Percentiles rank a stretch among this genome's conserved stretches.
Evolutionary conservation across 305 asterid genomes (phyloP).

Genomic region (Fraxinus xanthoxyloides): DNA sequence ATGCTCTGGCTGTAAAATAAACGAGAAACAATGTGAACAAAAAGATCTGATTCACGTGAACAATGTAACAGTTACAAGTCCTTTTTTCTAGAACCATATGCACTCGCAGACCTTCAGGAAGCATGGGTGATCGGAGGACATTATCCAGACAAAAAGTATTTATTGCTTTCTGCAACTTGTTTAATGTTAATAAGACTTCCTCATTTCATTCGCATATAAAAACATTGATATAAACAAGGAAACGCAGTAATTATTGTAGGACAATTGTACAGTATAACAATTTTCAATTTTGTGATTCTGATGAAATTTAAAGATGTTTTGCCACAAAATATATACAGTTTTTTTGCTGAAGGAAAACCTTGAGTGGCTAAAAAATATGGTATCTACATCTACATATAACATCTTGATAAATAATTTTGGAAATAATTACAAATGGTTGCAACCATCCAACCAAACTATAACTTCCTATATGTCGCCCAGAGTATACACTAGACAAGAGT

Average conservation of each 20-base stretch:
- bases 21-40: background rate
- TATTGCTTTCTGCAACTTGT: background rate
- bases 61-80: background rate
- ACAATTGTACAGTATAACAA: background rate
- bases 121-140: background rate
- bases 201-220: background rate
- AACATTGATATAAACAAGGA: background rate
- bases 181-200: background rate
- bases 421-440: background rate
- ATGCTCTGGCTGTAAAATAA: slow-evolving; percentile 83
- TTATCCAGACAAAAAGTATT: background rate
- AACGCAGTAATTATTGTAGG: background rate
- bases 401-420: background rate
- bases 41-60: background rate
- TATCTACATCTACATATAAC: background rate
- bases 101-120: background rate
- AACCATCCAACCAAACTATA: background rate
- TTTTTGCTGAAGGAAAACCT: background rate
- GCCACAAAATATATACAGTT: background rate
- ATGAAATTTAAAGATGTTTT: background rate
- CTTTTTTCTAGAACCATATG: background rate
- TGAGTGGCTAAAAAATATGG: background rate
- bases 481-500: background rate
- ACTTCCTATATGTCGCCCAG: background rate
- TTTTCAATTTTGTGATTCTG: background rate